Percentiles rank a stretch among this genome's conserved stretches.
phyloP scores from a whole-genome alignment of 2,329 filamentous ascomycete species.

The Diaporthe capsici region DNA sequence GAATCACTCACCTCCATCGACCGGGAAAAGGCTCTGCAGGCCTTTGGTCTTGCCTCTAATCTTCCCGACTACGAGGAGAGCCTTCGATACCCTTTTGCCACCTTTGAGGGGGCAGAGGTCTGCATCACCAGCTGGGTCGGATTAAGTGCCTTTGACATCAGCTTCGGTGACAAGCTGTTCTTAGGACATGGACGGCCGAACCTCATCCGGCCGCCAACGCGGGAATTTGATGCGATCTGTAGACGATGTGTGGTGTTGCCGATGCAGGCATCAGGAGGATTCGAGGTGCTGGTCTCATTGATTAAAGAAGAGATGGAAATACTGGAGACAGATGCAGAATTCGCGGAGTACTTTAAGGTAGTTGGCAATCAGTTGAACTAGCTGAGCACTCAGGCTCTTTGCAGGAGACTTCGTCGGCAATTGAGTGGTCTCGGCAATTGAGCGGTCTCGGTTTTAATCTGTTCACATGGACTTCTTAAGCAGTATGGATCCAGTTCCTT shows the following conservation, averaged over 20 bases:
- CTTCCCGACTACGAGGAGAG: background rate
- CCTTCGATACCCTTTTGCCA: background rate
- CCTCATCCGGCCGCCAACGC: background rate
- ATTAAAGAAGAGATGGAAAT: background rate
- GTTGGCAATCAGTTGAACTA: background rate
- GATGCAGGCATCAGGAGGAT: background rate
- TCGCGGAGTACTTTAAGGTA: background rate
- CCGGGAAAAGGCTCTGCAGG: background rate
- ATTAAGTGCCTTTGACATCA: background rate
- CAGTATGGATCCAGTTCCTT: too few species aligned
- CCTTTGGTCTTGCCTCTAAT: background rate
- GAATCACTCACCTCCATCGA: background rate
- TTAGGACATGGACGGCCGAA: background rate
- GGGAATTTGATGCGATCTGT: background rate
- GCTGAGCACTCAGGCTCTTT: background rate
- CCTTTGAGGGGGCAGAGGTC: background rate
- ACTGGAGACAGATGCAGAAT: background rate
- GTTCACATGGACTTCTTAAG: too few species aligned
- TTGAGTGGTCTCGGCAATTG: too few species aligned
- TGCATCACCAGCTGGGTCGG: conserved; percentile 3
- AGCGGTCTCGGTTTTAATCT: too few species aligned
- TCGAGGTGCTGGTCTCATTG: background rate
- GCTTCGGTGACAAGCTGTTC: background rate
- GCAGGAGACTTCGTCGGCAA: background rate
- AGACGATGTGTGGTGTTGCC: background rate